Evolutionary conservation across 2,329 filamentous ascomycete genomes (phyloP).

Genomic region (Fusarium virguliforme): DNA sequence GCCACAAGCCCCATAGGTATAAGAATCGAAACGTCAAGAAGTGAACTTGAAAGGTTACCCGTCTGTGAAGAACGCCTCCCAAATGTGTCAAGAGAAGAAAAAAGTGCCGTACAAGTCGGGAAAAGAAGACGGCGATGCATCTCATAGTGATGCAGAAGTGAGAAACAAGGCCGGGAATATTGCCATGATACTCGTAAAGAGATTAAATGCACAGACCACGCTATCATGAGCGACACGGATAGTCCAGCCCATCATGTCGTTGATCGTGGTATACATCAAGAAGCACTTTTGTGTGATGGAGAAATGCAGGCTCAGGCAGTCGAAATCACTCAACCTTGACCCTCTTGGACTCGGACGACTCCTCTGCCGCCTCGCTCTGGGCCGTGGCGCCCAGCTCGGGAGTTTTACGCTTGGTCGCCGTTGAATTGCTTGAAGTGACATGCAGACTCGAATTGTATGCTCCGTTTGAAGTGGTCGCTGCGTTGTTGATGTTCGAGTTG

Average conservation of each 20-base stretch:
- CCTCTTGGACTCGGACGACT: constrained; percentile 67
- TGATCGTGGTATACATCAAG: constrained; percentile 26
- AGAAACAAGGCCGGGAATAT: constrained; percentile 11
- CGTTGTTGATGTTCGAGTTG: constrained; percentile 31
- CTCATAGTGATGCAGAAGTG: constrained; percentile 7
- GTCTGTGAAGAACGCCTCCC: constrained; percentile 29
- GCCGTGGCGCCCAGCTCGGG: constrained; percentile 65
- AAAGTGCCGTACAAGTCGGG: constrained; percentile 4
- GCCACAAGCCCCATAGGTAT: constrained; percentile 32
- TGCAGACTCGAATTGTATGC: constrained; percentile 40
- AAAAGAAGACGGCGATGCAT: constrained; percentile 5
- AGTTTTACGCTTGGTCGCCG: constrained; percentile 69
- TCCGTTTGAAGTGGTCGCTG: constrained; percentile 26
- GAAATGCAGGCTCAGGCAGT: not conserved
- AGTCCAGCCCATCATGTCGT: constrained; percentile 42
- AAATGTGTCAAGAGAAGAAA: constrained; percentile 19
- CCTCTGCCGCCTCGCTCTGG: constrained; percentile 61
- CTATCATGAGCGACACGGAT: constrained; percentile 35
- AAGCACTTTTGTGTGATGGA: constrained; percentile 33
- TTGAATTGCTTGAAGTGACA: constrained; percentile 41
- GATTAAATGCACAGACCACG: constrained; percentile 13
- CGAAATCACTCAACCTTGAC: constrained; percentile 65
- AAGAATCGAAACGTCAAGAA: constrained; percentile 37
- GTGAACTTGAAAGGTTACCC: constrained; percentile 18
- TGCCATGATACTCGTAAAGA: constrained; percentile 6